Percentiles rank a stretch among this genome's conserved stretches.
These are phyloP conservation scores for Lactifluus echinatus DNA, from an alignment of 768 basidiomycete genomes.

Conservation along the genomic window DNA sequence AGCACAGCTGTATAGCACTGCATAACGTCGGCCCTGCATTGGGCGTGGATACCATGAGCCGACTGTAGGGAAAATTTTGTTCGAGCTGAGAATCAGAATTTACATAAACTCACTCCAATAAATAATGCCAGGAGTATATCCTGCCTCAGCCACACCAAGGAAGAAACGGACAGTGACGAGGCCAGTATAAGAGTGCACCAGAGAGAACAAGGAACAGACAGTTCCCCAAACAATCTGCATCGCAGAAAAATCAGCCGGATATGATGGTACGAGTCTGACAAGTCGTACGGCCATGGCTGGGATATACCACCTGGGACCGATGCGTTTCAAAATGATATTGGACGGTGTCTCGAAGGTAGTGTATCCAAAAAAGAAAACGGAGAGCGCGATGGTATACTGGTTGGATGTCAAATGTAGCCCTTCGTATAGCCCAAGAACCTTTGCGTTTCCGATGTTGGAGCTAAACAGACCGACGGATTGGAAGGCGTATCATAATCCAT, in stretches of 20 bases:
- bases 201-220: neutral
- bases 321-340: neutral
- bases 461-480: conserved; percentile 6
- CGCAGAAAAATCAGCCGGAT: neutral
- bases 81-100: neutral
- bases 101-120: neutral
- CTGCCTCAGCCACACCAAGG: neutral
- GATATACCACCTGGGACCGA: neutral
- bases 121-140: neutral
- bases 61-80: neutral
- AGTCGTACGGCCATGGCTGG: neutral
- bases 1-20: neutral
- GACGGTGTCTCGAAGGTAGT: conserved; percentile 9
- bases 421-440: neutral
- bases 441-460: conserved; percentile 29
- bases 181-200: neutral
- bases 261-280: neutral
- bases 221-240: neutral
- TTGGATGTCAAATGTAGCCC: conserved; percentile 11
- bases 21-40: neutral
- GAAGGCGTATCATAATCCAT: neutral
- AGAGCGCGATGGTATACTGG: conserved; percentile 17
- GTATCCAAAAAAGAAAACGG: conserved; percentile 21
- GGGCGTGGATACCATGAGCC: neutral
- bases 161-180: neutral